Conservation (phyloP, 108 stramenopile species). For the Pseudonitzschia multistriata region DNA sequence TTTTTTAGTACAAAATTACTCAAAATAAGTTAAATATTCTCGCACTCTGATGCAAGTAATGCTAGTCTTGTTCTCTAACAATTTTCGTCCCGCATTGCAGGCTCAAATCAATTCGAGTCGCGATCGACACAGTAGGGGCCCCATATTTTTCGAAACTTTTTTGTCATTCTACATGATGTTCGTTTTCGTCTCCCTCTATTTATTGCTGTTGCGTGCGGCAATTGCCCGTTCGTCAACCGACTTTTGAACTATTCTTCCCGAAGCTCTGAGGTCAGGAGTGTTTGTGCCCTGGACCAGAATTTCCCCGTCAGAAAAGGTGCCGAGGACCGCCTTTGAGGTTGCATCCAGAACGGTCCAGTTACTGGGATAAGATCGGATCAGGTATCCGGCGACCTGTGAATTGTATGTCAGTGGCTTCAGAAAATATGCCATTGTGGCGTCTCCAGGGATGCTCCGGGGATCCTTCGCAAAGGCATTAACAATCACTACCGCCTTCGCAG, state of each 20-base stretch:
- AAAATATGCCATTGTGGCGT: constrained; percentile 76
- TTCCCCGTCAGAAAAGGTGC: constrained; percentile 45
- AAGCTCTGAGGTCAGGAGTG: constrained; percentile 66
- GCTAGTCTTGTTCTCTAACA: too few species aligned
- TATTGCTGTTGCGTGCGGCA: constrained; percentile 29
- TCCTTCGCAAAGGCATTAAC: constrained; percentile 74
- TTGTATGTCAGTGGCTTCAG: constrained; percentile 82
- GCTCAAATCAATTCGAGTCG: too few species aligned
- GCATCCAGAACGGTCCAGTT: constrained; percentile 45
- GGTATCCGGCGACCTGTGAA: constrained; percentile 69
- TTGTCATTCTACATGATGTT: background rate
- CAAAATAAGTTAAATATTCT: too few species aligned
- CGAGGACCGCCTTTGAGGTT: constrained; percentile 41
- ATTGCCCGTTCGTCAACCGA: constrained; percentile 69
- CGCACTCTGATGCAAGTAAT: too few species aligned
- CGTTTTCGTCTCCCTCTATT: background rate
- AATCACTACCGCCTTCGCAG: constrained; percentile 43
- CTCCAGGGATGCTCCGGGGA: constrained; percentile 45
- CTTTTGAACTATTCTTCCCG: constrained; percentile 63
- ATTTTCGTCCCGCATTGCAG: too few species aligned
- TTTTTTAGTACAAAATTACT: too few species aligned
- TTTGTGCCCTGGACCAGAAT: constrained; percentile 67
- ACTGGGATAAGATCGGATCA: constrained; percentile 56
- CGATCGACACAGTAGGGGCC: background rate
- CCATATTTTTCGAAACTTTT: background rate